phyloP scores from a whole-genome alignment of 2,329 filamentous ascomycete species.

The Alternaria gaisen region DNA sequence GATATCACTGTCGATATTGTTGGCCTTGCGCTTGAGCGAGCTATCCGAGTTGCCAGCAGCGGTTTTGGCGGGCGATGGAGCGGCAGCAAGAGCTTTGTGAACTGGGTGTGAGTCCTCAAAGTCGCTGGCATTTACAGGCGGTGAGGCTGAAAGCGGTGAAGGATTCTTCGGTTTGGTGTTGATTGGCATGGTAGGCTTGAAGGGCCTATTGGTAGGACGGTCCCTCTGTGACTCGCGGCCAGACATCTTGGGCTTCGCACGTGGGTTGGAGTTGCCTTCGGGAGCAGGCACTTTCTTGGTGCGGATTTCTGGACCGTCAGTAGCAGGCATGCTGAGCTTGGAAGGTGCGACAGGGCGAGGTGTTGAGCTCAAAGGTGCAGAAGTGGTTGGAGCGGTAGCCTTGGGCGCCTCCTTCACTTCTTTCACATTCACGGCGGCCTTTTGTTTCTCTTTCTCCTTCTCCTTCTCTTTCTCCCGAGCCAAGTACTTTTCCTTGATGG shows the following conservation, averaged over 20 bases:
- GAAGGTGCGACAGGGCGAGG: slow-evolving; percentile 31
- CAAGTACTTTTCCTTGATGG: slow-evolving; percentile 37
- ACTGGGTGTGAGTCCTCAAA: slow-evolving; percentile 57
- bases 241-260: slow-evolving; percentile 43
- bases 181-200: slow-evolving; percentile 42
- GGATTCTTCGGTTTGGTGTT: slow-evolving; percentile 68
- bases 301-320: slow-evolving; percentile 38
- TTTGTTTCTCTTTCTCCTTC: slow-evolving; percentile 36
- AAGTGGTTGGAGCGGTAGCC: slow-evolving; percentile 25
- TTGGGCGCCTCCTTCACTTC: slow-evolving; percentile 35
- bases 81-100: slow-evolving; percentile 49
- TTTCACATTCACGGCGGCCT: slow-evolving; percentile 31
- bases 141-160: slow-evolving; percentile 68
- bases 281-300: slow-evolving; percentile 40
- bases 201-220: slow-evolving; percentile 29
- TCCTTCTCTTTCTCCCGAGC: slow-evolving; percentile 34
- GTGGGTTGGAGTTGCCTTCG: slow-evolving; percentile 34
- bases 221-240: slow-evolving; percentile 33
- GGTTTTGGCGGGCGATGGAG: slow-evolving; percentile 46
- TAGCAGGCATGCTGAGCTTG: slow-evolving; percentile 29
- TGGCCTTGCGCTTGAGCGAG: slow-evolving; percentile 53
- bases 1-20: slow-evolving; percentile 49
- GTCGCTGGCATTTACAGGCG: slow-evolving; percentile 68
- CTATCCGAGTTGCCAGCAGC: slow-evolving; percentile 46
- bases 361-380: slow-evolving; percentile 22